Evolutionary conservation across 73 alveolate species (phyloP).

Genomic region (Breviolum minutum): DNA sequence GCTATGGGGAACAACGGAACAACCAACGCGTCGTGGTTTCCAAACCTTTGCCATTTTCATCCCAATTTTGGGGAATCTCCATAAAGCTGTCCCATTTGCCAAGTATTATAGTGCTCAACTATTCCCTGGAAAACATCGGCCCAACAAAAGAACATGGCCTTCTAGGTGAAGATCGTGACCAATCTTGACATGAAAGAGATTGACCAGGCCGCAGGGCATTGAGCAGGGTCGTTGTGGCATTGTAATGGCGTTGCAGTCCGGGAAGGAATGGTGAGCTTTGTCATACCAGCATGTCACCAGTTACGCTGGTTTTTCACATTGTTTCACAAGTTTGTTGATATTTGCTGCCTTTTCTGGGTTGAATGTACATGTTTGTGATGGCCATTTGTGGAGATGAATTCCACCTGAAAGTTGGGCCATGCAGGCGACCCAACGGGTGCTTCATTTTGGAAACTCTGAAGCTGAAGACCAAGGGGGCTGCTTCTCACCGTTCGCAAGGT

Average conservation of each 20-base stretch:
- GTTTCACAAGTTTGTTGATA: neutral
- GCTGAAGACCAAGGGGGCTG: conserved; percentile 22
- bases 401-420: neutral
- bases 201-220: conserved; percentile 16
- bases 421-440: conserved; percentile 59
- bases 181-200: conserved; percentile 61
- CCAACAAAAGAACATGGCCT: no score
- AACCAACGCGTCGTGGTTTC: no score
- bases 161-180: conserved; percentile 42
- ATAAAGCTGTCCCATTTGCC: no score
- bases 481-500: conserved; percentile 23
- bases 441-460: conserved; percentile 15
- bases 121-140: no score
- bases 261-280: neutral
- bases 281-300: neutral
- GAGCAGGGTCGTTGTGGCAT: neutral
- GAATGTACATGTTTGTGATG: neutral
- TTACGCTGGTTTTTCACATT: neutral
- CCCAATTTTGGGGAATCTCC: no score
- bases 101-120: no score
- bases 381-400: neutral
- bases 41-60: no score
- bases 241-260: neutral
- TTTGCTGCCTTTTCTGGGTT: neutral
- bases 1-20: no score